Evolutionary conservation across 495 filamentous ascomycete species (phyloP), one percentile per base, ranked within the genome.

Genomic region (Hypoxylon crocopeplum): DNA sequence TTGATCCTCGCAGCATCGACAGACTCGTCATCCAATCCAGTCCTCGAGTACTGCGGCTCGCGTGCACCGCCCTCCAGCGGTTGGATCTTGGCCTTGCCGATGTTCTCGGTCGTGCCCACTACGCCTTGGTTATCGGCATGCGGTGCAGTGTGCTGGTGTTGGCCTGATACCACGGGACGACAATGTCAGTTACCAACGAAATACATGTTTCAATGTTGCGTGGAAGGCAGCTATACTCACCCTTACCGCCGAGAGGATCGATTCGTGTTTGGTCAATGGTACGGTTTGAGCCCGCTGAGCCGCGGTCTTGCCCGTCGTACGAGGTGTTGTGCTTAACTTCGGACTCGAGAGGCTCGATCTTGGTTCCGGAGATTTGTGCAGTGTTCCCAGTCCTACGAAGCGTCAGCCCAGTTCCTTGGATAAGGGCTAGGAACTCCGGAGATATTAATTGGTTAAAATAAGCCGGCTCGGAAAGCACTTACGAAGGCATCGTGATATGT

Each of bases 91-190:
- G 44, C 13, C 16, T 48, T 42, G 0, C 44, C 44, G 5, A 56
- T 22, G 7, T 46, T 27, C 17, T 56, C 53, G 33, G 11, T 20
- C 7, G 53, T 48, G 17, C 53, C 53, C 10, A 56, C 53, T 41
- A 48, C 53, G 8, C 53, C 53, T 41, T 56, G 53, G 27, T 44
- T 56, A 17, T 56, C 44, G 36, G 53, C 53, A 34, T 56, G 53
- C 8, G 53, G 25, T 17, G 53, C 44, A 10, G 53, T 41, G 53
- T 56, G 53, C 37, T 56, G 53, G 19, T 48, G 53, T 48, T 56
- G 44, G 15, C 53, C 53, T 56, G 25, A n/a, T n/a, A 34, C 10
- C 10, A 40, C 5, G 1, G 3, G 1, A 24, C 17, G 3, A 19
- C 3, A 1, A 6, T 11, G 41, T 46, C 19, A 45, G 30, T 37